phyloP scores from a whole-genome alignment of 495 filamentous ascomycete genomes.

The Chaetomium fimeti region DNA sequence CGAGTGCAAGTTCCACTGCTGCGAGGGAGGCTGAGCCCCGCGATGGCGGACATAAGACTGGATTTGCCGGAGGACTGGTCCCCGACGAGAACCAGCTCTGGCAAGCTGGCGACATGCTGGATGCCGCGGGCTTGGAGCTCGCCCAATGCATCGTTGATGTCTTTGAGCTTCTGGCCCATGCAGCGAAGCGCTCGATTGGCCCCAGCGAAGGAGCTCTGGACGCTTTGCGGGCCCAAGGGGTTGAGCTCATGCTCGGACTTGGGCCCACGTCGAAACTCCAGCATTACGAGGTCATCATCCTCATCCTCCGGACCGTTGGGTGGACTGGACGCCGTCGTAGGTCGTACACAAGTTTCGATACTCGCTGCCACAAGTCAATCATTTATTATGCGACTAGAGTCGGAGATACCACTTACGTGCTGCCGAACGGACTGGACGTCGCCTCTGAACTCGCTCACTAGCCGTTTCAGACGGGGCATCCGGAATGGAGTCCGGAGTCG shows the following conservation, averaged over 20 bases:
- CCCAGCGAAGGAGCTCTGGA: conserved; percentile 35
- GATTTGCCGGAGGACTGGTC: conserved; percentile 81
- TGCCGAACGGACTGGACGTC: conserved; percentile 20
- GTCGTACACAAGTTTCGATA: conserved; percentile 22
- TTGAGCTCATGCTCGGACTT: conserved; percentile 2
- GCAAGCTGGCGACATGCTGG: conserved; percentile 59
- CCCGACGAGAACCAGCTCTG: conserved; percentile 77
- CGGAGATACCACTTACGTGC: conserved; percentile 30
- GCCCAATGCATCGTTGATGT: conserved; percentile 49
- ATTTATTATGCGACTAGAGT: no score
- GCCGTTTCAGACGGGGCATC: conserved; percentile 11
- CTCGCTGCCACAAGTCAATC: conserved; percentile 29
- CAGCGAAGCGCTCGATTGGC: conserved; percentile 39
- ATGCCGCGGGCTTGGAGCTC: conserved; percentile 49
- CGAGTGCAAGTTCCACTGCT: conserved; percentile 69
- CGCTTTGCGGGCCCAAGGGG: conserved; percentile 11
- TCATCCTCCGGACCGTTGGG: conserved; percentile 15
- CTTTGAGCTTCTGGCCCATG: conserved; percentile 47
- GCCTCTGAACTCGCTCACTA: conserved; percentile 14
- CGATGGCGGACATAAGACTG: conserved; percentile 75
- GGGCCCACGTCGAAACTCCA: conserved; percentile 24
- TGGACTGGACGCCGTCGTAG: conserved; percentile 2
- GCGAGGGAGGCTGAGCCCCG: conserved; percentile 72
- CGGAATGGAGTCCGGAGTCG: not conserved
- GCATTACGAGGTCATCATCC: conserved; percentile 23